Base-by-base conservation (phyloP, 2,329 filamentous ascomycete species). In the Penicillium crustosum region DNA sequence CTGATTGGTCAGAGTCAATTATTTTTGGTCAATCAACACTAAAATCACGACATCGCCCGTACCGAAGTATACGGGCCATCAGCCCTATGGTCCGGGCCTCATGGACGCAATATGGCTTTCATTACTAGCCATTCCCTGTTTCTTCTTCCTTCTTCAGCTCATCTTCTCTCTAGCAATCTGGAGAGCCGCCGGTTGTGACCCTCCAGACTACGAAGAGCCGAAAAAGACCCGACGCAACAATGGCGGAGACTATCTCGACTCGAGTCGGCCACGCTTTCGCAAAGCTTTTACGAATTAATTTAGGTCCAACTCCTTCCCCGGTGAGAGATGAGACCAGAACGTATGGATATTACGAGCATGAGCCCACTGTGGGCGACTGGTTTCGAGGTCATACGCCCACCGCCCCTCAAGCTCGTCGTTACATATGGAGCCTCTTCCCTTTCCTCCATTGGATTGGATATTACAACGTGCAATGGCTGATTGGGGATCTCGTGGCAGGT, bases 391-490 rank as follows among this genome's bases (percentile, higher is more conserved):
- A 88, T 15, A 69, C 84, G 0, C 93, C 92, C 0, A 81, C 79
- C 0, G 70, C 78, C 3, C 62, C 72, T 3, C 82, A 88, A 21
- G 56, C 87, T 13, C 41, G 73, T 3, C 66, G 76, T 1, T 97
- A 96, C 70, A 49, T 86, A 60, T 76, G 78, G 61, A 88, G 85
- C 10, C 78, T 96, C 1, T 95, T 97, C 62, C 93, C 93, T 0
- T 96, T 96, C 70, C 71, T 89, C 6, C 81, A 85, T 25, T 97
- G 93, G 93, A 91, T 96, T 52, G 74, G 78, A 5, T 84, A 86
- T 66, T 97, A 97, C 79, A 97, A 97, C 70, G 15, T 86, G 2
- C 87, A 91, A 78, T 97, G 93, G 93, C 76, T 96, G 6, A 75
- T 86, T 35, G 93, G 93, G 65, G 93, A 97, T 77, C 77, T 96